Evolutionary conservation across 495 filamentous ascomycete species (phyloP).

Genomic region (Penicillium antarcticum): DNA sequence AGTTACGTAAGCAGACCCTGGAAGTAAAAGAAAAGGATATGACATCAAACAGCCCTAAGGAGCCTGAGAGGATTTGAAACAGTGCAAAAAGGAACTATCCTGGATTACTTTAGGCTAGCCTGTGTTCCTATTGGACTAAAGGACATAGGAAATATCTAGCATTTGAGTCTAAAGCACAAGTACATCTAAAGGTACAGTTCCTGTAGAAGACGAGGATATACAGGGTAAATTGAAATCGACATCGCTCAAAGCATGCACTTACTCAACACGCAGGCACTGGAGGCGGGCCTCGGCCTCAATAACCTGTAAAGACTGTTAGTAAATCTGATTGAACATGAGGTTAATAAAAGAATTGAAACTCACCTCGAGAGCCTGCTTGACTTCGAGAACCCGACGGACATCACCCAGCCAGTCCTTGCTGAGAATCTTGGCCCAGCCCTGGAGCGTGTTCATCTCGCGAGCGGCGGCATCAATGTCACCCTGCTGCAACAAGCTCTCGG

Average conservation of each 20-base stretch:
- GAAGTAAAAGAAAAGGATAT: too few relatives aligned
- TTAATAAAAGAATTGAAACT: conserved; percentile 24
- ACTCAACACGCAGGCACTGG: conserved; percentile 49
- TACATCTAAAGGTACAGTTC: conserved; percentile 47
- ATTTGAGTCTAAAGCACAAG: conserved; percentile 41
- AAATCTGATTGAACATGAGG: neutral
- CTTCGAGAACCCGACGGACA: conserved; percentile 84
- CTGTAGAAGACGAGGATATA: conserved; percentile 36
- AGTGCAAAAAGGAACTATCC: too few relatives aligned
- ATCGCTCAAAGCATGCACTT: conserved; percentile 33
- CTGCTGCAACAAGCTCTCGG: conserved; percentile 85
- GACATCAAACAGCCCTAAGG: too few relatives aligned
- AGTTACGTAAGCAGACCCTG: conserved; percentile 14
- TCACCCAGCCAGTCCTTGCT: conserved; percentile 91
- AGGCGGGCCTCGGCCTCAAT: conserved; percentile 50
- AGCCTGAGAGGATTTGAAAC: too few relatives aligned
- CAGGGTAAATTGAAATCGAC: conserved; percentile 30
- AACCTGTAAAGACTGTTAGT: conserved; percentile 34
- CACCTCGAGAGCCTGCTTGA: conserved; percentile 93
- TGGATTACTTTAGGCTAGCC: neutral
- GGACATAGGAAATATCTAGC: conserved; percentile 39
- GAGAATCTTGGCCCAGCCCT: conserved; percentile 91
- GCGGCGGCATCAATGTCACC: conserved; percentile 88
- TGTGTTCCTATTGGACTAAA: neutral
- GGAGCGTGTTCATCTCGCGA: conserved; percentile 87